These are phyloP conservation scores for Puccinia coronata DNA, from an alignment of 1,284 basidiomycete species.

Conservation along the genomic window DNA sequence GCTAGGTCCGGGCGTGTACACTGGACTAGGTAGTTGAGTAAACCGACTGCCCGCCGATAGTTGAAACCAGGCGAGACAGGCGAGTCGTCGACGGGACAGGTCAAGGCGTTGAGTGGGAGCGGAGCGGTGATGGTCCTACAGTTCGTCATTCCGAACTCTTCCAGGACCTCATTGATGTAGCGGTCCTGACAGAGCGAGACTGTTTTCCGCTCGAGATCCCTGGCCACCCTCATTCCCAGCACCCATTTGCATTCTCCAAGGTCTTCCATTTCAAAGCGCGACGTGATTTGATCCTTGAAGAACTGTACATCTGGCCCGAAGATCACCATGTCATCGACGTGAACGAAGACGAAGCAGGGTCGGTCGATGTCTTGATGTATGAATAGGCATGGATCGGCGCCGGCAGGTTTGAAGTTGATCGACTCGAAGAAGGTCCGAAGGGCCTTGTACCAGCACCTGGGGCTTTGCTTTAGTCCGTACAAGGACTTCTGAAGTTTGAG, in stretches of 20 bases:
- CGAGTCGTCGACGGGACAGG: not conserved
- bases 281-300: too few relatives aligned
- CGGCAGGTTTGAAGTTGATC: not conserved
- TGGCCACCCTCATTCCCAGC: too few relatives aligned
- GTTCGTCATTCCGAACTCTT: not conserved
- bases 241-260: too few relatives aligned
- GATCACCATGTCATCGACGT: not conserved
- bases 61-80: not conserved
- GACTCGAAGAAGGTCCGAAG: not conserved
- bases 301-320: too few relatives aligned
- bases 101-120: not conserved
- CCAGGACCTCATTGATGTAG: too few relatives aligned
- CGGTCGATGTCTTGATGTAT: not conserved
- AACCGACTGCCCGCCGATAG: not conserved
- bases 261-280: too few relatives aligned
- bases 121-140: not conserved
- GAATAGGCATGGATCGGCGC: not conserved
- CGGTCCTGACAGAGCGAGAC: not conserved
- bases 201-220: too few relatives aligned
- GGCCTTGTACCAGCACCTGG: conserved; percentile 3
- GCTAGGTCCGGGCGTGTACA: too few relatives aligned
- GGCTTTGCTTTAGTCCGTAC: conserved; percentile 19
- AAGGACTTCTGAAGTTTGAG: not conserved
- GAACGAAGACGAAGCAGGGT: not conserved
- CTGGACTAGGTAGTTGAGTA: conserved; percentile 1